Percentiles rank a stretch among this genome's conserved stretches.
These are phyloP conservation scores for Acarospora socialis DNA, from an alignment of 2,329 filamentous ascomycete genomes.

Conservation along the genomic window DNA sequence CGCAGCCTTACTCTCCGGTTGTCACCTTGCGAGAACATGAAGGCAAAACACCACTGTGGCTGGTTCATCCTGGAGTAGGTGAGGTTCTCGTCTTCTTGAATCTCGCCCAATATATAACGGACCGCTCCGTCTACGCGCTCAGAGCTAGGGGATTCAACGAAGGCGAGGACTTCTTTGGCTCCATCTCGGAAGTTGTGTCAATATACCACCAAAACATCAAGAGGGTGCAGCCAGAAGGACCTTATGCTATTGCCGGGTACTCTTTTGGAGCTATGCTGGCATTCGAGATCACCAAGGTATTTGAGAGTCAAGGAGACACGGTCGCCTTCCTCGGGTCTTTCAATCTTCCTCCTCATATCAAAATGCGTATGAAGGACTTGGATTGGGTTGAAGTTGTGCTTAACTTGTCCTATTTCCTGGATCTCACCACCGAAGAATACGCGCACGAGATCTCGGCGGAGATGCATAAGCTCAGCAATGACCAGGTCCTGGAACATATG, in stretches of 20 bases:
- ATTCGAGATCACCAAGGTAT: constrained; percentile 35
- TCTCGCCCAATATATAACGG: constrained; percentile 25
- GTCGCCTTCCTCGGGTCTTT: constrained; percentile 33
- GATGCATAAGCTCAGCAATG: constrained; percentile 10
- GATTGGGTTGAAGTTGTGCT: constrained; percentile 26
- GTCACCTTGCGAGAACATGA: constrained; percentile 18
- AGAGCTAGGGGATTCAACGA: constrained; percentile 31
- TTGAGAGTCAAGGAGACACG: constrained; percentile 25
- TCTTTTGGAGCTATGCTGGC: constrained; percentile 36
- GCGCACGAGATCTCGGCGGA: constrained; percentile 13
- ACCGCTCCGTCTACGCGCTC: constrained; percentile 34
- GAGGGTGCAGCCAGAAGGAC: constrained; percentile 32
- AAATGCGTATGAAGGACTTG: constrained; percentile 27
- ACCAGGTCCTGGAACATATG: too few relatives aligned
- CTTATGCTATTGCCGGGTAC: constrained; percentile 40
- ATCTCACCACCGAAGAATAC: constrained; percentile 23
- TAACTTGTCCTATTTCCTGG: constrained; percentile 29
- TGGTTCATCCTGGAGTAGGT: constrained; percentile 30
- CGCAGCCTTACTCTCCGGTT: constrained; percentile 19
- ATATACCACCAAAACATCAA: constrained; percentile 30
- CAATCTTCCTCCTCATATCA: constrained; percentile 38
- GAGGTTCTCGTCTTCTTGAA: constrained; percentile 30
- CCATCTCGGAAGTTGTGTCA: constrained; percentile 26
- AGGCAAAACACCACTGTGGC: constrained; percentile 26
- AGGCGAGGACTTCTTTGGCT: constrained; percentile 24